These are phyloP conservation scores for Penicillium salamii DNA, from an alignment of 495 filamentous ascomycete genomes.

Conservation along the genomic window DNA sequence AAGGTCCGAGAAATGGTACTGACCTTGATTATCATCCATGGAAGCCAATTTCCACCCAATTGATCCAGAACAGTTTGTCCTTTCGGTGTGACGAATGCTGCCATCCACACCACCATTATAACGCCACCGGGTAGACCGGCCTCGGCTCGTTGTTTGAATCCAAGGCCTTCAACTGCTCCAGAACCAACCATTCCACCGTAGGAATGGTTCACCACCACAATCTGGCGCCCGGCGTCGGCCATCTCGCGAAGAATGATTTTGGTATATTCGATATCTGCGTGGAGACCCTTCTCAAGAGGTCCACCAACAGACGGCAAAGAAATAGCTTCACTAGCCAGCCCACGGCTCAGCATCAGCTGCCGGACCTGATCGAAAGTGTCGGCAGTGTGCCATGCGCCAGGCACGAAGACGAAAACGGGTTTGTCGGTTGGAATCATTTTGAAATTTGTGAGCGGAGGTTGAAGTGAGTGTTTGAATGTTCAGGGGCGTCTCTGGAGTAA, in stretches of 20 bases:
- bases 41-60: slow-evolving; percentile 18
- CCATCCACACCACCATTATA: slow-evolving; percentile 34
- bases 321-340: slow-evolving; percentile 9
- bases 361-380: slow-evolving; percentile 15
- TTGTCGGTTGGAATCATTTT: neutral
- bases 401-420: slow-evolving; percentile 16
- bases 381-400: slow-evolving; percentile 19
- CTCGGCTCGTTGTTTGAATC: slow-evolving; percentile 24
- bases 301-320: slow-evolving; percentile 11
- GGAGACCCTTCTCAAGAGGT: slow-evolving; percentile 6
- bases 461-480: too few relatives aligned
- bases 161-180: slow-evolving; percentile 41
- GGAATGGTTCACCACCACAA: slow-evolving; percentile 41
- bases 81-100: slow-evolving; percentile 30
- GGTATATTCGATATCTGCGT: slow-evolving; percentile 14
- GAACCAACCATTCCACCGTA: slow-evolving; percentile 38
- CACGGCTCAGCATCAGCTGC: neutral
- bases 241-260: neutral
- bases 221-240: neutral
- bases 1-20: neutral
- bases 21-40: slow-evolving; percentile 21
- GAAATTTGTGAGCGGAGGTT: neutral
- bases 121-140: slow-evolving; percentile 38
- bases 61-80: slow-evolving; percentile 19
- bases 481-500: too few relatives aligned